Base-by-base conservation (phyloP, 2,329 filamentous ascomycete species). In the Talaromyces sp. region DNA sequence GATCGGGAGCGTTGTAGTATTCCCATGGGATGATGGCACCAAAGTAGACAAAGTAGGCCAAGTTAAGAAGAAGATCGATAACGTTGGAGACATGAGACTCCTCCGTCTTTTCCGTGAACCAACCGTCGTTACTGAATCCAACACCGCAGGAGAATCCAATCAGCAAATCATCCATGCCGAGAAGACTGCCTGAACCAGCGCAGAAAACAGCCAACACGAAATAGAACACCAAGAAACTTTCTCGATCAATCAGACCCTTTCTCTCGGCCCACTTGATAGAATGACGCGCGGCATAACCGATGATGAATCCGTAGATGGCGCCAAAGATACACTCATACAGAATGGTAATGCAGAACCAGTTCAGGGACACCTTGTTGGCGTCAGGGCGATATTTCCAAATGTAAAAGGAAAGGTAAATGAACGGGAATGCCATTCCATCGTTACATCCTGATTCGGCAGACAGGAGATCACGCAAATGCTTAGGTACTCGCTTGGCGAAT, bases 11-110 rank as follows among this genome's bases (percentile, higher is more conserved):
- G 77, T 97, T 96, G 81, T 86, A 99, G 70, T 91, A 86, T 64
- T 88, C 85, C 94, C 94, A 99, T 1, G 94, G 94, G 56, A 99
- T 94, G 71, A 99, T 97, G 49, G 94, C 91, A 48, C 94, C 94
- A 60, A 99, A 89, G 71, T 94, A 99, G 63, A 99, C 94, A 72
- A 99, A 99, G 74, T 97, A 99, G 2, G 93, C 84, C 85, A 99
- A 83, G 74, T 99, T 99, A 77, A 99, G 86, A 56, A 99, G 79
- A 71, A 99, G 75, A 79, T 99, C 94, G 68, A 99, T 99, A 70
- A 99, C 94, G 84, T 99, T 97, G 72, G 93, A 97, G 9, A 99
- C 94, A 71, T 97, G 94, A 0, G 94, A 93, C 73, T 99, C 94
- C 70, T 99, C 94, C 0, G 94, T 99, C 80, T 97, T 97, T 68